Base-by-base conservation (phyloP, 306 rosid species). In the Quercus alba region DNA sequence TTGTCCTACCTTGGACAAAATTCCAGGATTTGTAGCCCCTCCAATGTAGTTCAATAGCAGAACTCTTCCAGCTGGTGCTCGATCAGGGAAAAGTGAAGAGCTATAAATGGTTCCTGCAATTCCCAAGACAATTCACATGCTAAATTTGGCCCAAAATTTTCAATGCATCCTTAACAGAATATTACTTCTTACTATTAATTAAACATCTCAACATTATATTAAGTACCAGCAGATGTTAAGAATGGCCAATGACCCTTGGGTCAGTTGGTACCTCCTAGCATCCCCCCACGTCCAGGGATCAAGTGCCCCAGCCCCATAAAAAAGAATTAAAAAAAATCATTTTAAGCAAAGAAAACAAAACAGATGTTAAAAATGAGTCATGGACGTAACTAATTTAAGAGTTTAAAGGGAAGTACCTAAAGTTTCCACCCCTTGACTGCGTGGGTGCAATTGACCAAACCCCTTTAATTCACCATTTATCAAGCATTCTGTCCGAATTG, bases 391-490 rank as follows among this genome's bases (percentile, higher is more conserved):
- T 52, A 70, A 21, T 20, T 46, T 44, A 23, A 46, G 26, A 61
- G 19, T 75, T 75, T 21, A 30, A 64, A 70, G 78, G 21, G 62
- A 54, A 71, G 81, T 79, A 93, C 98, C 99, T 89, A 95, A 88
- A 70, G 97, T 95, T 85, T 94, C 93, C 81, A 95, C 93, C 83
- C 99, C 97, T 83, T 95, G 98, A 88, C 91, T 89, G 62, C 99
- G 99, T 28, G 99, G 99, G 82, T 93, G 97, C 87, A 95, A 85
- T 84, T 95, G 99, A 73, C 99, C 98, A 75, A 95, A 95, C 63
- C 99, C 99, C 85, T 90, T 93, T 71, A 95, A 81, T 73, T 93
- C 93, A 58, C 98, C 96, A 78, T 90, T 94, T 62, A 91, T 86
- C 77, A 95, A 80, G 88, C 97, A 86, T 72, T 95, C 99, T 51